A percentile compares a stretch with the other conserved stretches of the same genome.
These are phyloP conservation scores for Trametes sp. DNA, from an alignment of 1,284 basidiomycete genomes.

Conservation along the genomic window DNA sequence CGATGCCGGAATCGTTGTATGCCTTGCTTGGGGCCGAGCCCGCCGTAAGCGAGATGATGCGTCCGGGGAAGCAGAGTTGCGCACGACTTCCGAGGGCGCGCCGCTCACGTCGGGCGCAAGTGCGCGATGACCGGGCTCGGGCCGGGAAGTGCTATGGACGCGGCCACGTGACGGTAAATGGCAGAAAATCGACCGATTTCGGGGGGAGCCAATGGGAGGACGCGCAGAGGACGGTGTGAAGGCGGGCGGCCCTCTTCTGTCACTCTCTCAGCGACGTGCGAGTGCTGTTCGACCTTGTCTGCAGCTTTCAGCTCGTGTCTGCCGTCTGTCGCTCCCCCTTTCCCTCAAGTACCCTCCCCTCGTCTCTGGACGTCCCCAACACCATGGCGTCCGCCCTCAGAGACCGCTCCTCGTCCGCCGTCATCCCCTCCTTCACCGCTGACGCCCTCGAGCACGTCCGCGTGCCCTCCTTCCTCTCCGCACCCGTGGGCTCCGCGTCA, in stretches of 20 bases:
- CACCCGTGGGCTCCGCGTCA: constrained; percentile 47
- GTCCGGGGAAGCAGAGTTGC: neutral
- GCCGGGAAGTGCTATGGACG: constrained; percentile 10
- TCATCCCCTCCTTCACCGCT: constrained; percentile 52
- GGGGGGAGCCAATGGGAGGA: constrained; percentile 35
- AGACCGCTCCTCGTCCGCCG: constrained; percentile 47
- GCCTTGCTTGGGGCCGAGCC: neutral
- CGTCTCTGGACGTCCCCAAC: constrained; percentile 18
- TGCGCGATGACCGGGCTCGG: constrained; percentile 3
- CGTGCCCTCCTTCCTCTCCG: constrained; percentile 51
- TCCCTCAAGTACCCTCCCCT: neutral
- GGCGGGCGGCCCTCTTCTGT: too few relatives aligned
- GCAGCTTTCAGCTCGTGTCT: neutral
- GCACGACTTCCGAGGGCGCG: neutral
- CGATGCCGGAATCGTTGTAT: too few relatives aligned
- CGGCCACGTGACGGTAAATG: constrained; percentile 26
- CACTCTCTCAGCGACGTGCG: neutral
- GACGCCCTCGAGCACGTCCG: constrained; percentile 54
- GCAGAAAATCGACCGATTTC: constrained; percentile 38
- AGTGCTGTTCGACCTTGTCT: neutral
- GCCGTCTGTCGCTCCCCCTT: neutral
- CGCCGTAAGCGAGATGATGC: constrained; percentile 9
- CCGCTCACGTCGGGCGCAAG: neutral
- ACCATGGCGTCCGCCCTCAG: constrained; percentile 40
- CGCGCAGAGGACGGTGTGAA: constrained; percentile 18